Evolutionary conservation across 305 asterid species (phyloP).

Genomic region (Plantago coronopus): DNA sequence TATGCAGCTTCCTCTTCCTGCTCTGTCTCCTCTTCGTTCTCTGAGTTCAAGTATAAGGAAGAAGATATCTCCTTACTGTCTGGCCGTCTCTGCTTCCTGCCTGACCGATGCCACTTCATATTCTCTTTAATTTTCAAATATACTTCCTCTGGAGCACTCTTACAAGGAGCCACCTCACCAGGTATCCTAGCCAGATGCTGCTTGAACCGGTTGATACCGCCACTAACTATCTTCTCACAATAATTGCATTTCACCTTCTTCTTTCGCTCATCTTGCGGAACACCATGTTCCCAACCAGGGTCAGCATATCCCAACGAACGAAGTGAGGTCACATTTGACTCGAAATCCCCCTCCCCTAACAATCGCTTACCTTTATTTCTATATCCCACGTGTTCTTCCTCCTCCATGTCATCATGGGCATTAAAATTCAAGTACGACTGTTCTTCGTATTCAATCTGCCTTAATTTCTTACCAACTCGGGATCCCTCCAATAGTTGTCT

Average conservation of each 20-base stretch:
- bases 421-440: conserved; percentile 64
- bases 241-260: conserved; percentile 93
- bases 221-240: conserved; percentile 91
- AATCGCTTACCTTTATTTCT: conserved; percentile 73
- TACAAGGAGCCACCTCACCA: conserved; percentile 94
- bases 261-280: conserved; percentile 92
- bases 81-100: conserved; percentile 74
- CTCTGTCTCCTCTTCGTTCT: conserved; percentile 65
- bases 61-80: conserved; percentile 52
- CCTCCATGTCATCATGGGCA: conserved; percentile 50
- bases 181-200: conserved; percentile 94
- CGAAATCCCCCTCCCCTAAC: conserved; percentile 59
- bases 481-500: conserved; percentile 77
- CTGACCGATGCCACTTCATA: conserved; percentile 97
- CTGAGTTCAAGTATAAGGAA: conserved; percentile 49
- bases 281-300: conserved; percentile 98
- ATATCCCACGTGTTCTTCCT: conserved; percentile 56
- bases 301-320: conserved; percentile 87
- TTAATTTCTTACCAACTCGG: conserved; percentile 68
- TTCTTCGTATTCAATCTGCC: conserved; percentile 64
- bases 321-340: conserved; percentile 64
- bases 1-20: conserved; percentile 55
- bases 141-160: conserved; percentile 87
- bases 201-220: conserved; percentile 91
- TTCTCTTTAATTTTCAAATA: conserved; percentile 82